Percentiles rank a stretch among this genome's conserved stretches.
Evolutionary conservation across 169 alveolate species (phyloP).

Genomic region (Plasmodium gaboni): DNA sequence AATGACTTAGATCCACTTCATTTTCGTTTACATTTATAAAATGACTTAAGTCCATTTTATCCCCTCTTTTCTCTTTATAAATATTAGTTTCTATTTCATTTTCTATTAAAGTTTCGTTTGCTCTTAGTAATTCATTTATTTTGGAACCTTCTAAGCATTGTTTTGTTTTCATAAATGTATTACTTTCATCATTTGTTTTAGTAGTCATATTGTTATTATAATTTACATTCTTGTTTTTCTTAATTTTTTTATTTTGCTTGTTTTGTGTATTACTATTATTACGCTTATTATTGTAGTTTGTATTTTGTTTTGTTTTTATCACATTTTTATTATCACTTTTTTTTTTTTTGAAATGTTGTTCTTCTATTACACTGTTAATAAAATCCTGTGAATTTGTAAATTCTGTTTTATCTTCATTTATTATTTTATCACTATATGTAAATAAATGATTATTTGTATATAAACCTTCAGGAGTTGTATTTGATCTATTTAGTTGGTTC

Average conservation of each 20-base stretch:
- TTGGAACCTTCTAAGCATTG: neutral
- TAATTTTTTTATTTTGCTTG: neutral
- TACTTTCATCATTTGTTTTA: neutral
- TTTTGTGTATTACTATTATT: too few species aligned
- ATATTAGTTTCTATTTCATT: conserved; percentile 26
- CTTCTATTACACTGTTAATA: neutral
- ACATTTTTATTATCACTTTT: neutral
- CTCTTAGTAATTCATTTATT: neutral
- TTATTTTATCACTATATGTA: conserved; percentile 5
- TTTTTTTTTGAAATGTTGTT: conserved; percentile 2
- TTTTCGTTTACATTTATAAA: too few species aligned
- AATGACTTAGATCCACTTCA: too few species aligned
- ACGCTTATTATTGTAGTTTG: too few species aligned
- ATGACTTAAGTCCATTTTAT: neutral
- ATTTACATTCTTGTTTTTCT: conserved; percentile 12
- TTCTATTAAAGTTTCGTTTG: neutral
- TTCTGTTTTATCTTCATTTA: conserved; percentile 11
- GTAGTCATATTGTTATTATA: neutral
- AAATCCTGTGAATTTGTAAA: neutral
- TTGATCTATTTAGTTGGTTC: conserved; percentile 42
- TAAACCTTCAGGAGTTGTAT: conserved; percentile 26
- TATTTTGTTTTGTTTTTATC: conserved; percentile 15
- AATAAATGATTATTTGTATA: conserved; percentile 23
- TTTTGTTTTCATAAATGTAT: neutral
- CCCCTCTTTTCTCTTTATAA: neutral